These are phyloP conservation scores for Lepidium aucheri DNA, from an alignment of 345 rosid species.

Conservation along the genomic window DNA sequence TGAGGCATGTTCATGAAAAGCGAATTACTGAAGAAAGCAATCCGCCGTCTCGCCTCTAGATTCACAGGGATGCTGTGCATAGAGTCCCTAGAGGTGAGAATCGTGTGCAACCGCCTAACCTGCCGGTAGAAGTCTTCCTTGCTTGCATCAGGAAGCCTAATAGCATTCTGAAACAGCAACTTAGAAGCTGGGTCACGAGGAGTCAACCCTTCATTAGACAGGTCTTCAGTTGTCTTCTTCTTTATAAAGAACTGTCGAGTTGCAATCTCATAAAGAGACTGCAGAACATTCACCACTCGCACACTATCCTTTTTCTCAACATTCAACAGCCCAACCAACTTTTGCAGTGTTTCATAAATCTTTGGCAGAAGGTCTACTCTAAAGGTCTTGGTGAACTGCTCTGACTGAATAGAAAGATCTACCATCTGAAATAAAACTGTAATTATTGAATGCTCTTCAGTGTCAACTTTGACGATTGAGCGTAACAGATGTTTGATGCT, in stretches of 20 bases:
- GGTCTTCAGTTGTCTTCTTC: constrained; percentile 54
- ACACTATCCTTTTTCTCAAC: constrained; percentile 46
- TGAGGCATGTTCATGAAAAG: constrained; percentile 97
- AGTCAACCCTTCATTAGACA: constrained; percentile 64
- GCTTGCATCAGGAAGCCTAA: constrained; percentile 61
- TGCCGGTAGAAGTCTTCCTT: constrained; percentile 72
- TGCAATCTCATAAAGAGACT: constrained; percentile 85
- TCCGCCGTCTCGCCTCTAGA: constrained; percentile 90
- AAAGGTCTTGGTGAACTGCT: constrained; percentile 73
- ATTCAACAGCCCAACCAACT: constrained; percentile 51
- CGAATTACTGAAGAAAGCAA: constrained; percentile 94
- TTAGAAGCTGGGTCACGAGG: constrained; percentile 67
- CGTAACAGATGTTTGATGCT: constrained; percentile 67
- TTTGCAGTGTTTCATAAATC: constrained; percentile 61
- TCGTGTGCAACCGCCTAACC: constrained; percentile 79
- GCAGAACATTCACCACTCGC: constrained; percentile 73
- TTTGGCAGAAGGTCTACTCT: constrained; percentile 63
- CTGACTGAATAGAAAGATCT: constrained; percentile 55
- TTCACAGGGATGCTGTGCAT: constrained; percentile 78
- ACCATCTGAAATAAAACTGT: constrained; percentile 77
- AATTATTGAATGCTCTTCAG: constrained; percentile 78
- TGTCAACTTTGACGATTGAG: constrained; percentile 52
- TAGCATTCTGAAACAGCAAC: constrained; percentile 72
- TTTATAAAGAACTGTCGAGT: constrained; percentile 68
- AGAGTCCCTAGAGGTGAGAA: constrained; percentile 84